These are phyloP conservation scores for Cadophora sp. DNA, from an alignment of 2,329 filamentous ascomycete genomes.

Conservation along the genomic window DNA sequence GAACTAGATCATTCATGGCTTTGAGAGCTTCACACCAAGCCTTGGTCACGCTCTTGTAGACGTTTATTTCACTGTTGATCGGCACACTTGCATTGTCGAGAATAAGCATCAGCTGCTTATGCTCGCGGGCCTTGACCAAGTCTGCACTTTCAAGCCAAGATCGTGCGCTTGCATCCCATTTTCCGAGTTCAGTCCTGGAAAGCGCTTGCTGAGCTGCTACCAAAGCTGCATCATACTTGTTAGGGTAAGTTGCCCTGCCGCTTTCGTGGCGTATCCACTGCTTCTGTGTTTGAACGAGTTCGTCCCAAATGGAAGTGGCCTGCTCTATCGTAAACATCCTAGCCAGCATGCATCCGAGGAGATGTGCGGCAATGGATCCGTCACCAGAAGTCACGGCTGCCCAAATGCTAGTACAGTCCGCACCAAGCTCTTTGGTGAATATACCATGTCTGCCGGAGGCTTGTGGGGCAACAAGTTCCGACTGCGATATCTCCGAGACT, in stretches of 20 bases:
- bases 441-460: background rate
- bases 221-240: background rate
- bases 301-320: background rate
- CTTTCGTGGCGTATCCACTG: background rate
- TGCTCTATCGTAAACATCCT: background rate
- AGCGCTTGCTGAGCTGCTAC: background rate
- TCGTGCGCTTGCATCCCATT: slow-evolving; percentile 42
- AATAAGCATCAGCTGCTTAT: slow-evolving; percentile 21
- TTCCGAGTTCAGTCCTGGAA: background rate
- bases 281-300: background rate
- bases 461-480: background rate
- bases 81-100: slow-evolving; percentile 15
- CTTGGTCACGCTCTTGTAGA: background rate
- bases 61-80: slow-evolving; percentile 25
- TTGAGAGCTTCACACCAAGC: background rate
- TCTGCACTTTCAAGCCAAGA: slow-evolving; percentile 21
- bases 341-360: background rate
- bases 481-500: background rate
- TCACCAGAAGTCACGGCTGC: background rate
- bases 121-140: slow-evolving; percentile 12
- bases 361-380: background rate
- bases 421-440: background rate
- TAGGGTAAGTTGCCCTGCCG: background rate
- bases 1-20: background rate
- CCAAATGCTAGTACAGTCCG: background rate